Conservation (phyloP, 345 rosid genomes). For the thale cress (Arabidopsis thaliana) region TAIR10.1 NC_003075.7:8978501-8979000, state of each 20-base stretch:
- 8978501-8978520: conserved; percentile 88
- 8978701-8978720: conserved; percentile 33
- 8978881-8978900: neutral
- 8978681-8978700: conserved; percentile 26
- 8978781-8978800: neutral
- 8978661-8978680: conserved; percentile 31
- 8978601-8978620: conserved; percentile 93
- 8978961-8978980: too few relatives aligned
- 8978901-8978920: neutral
- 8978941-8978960: too few relatives aligned
- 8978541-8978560: conserved; percentile 86
- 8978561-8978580: conserved; percentile 86
- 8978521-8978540: conserved; percentile 81
- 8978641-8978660: conserved; percentile 19
- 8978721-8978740: conserved; percentile 25
- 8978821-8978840: neutral
- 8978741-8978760: conserved; percentile 22
- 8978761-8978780: neutral
- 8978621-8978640: conserved; percentile 38
- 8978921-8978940: neutral
- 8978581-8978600: conserved; percentile 84
- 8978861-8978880: neutral
- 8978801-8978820: neutral
- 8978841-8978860: neutral
- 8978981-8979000: too few relatives aligned